Base-by-base conservation (phyloP, 2,329 filamentous ascomycete genomes). In the Aspergillus versicolor region DNA sequence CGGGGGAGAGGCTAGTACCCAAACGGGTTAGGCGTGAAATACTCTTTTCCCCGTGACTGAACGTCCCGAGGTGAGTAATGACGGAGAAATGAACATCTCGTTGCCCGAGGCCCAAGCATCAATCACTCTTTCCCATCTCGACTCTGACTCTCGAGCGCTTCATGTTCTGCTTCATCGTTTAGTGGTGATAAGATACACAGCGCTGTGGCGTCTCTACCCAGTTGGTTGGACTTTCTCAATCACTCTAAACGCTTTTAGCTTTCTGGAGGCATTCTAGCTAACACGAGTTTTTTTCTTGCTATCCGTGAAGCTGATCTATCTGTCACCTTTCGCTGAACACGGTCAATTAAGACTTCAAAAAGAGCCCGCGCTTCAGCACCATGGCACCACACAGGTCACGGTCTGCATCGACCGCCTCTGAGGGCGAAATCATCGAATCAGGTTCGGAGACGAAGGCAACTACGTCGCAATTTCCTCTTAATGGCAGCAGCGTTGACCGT, bases 401-500 rank as follows among this genome's bases (percentile, higher is more conserved):
- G 67, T 81, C 80, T 65, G 74, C 73, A 62, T 81, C 82, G 67
- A 91, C 88, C 78, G 90, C 89, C 71, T 90, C 91, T 77, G 90
- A 95, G 78, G 91, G 91, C 79, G 91, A 95, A 81, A 91, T 93
- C 76, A 79, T 88, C 75, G 90, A 92, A 78, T 84, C 84, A 78
- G 82, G 83, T 77, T 83, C 81, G 82, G 83, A 85, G 79, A 75
- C 71, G 76, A 94, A 94, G 91, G 90, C 91, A 94, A 90, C 89
- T 90, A 88, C 77, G 77, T 81, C 88, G 87, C 85, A 87, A 83
- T 81, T 83, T 82, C 83, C 83, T 77, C 79, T 84, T 83, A 85
- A 87, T 84, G 84, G 86, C 88, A 87, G 81, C 85, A 87, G 84
- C 85, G 88, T 96, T 96, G 90, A 96, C 91, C 89, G 88, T 85